A percentile compares a stretch with the other conserved stretches of the same genome.
These are phyloP conservation scores for Nepenthes alata DNA, from an alignment of 179 eudicot species.

Conservation along the genomic window DNA sequence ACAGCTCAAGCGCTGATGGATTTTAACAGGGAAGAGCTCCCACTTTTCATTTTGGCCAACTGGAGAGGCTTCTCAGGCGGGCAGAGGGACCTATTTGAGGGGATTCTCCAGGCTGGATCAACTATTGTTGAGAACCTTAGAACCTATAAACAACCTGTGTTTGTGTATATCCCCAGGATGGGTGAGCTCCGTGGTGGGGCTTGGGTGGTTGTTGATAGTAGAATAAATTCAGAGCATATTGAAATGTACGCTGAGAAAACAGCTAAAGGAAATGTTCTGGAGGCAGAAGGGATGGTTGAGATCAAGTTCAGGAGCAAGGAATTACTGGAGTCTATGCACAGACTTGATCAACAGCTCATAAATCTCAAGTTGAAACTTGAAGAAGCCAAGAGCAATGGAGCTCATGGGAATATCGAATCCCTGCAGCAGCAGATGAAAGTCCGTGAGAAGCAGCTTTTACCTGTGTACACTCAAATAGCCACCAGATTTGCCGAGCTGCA, in stretches of 20 bases:
- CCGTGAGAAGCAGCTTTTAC: conserved; percentile 81
- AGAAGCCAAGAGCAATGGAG: conserved; percentile 34
- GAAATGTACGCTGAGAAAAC: conserved; percentile 96
- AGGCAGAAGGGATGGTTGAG: conserved; percentile 97
- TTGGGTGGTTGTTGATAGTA: conserved; percentile 95
- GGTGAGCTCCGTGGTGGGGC: conserved; percentile 99
- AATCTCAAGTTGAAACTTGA: conserved; percentile 44
- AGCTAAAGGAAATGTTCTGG: conserved; percentile 92
- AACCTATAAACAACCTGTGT: conserved; percentile 82
- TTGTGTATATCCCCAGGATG: conserved; percentile 82
- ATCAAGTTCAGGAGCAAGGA: conserved; percentile 78
- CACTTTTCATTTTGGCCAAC: conserved; percentile 90
- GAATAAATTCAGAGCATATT: conserved; percentile 77
- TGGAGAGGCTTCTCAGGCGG: conserved; percentile 99
- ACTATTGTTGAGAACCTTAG: conserved; percentile 94
- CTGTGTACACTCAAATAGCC: conserved; percentile 88
- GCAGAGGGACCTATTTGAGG: conserved; percentile 95
- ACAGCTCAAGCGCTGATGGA: conserved; percentile 97
- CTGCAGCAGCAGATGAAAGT: conserved; percentile 56
- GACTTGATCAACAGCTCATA: conserved; percentile 65
- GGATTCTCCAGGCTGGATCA: conserved; percentile 97
- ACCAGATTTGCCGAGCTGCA: conserved; percentile 92
- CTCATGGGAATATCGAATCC: conserved; percentile 25
- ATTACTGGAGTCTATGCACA: conserved; percentile 79
- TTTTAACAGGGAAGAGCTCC: conserved; percentile 89